phyloP scores from a whole-genome alignment of 371 early-diverging fungal species.

The Nematocida displodere region DNA sequence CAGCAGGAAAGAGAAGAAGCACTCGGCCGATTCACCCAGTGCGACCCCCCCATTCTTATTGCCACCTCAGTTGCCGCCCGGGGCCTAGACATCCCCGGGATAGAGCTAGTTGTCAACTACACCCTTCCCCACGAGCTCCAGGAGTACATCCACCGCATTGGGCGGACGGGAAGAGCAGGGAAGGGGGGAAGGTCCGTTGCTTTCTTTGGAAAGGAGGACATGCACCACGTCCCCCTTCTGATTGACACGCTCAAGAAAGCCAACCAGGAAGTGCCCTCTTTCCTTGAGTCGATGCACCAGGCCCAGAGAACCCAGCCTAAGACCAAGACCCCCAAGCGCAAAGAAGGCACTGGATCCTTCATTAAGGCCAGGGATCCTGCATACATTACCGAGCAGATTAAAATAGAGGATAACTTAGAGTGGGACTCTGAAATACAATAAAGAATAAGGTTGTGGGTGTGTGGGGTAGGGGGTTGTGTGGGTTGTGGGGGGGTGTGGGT shows the following conservation, averaged over 20 bases:
- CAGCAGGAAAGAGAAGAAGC: conserved; percentile 68
- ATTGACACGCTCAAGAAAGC: conserved; percentile 82
- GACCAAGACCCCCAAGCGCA: neutral
- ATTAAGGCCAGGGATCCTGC: neutral
- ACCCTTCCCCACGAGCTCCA: conserved; percentile 81
- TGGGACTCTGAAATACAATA: conserved; percentile 25
- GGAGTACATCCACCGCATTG: conserved; percentile 81
- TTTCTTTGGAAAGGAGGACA: conserved; percentile 76
- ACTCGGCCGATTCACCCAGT: conserved; percentile 86
- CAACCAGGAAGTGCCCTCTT: conserved; percentile 79
- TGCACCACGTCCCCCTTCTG: conserved; percentile 79
- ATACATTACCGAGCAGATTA: neutral
- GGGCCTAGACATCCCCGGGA: conserved; percentile 87
- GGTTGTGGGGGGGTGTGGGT: too few species aligned
- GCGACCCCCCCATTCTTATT: conserved; percentile 76
- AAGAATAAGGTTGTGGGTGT: too few species aligned
- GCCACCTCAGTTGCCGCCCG: conserved; percentile 92
- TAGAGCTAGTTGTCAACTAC: conserved; percentile 87
- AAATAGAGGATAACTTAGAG: conserved; percentile 10
- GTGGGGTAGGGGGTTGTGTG: too few species aligned
- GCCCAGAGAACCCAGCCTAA: neutral
- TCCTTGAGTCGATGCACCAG: conserved; percentile 57
- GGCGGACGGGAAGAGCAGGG: conserved; percentile 88
- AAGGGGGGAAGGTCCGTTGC: conserved; percentile 82
- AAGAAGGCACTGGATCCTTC: neutral